phyloP scores from a whole-genome alignment of 768 basidiomycete species.

The Tulasnella sp. region DNA sequence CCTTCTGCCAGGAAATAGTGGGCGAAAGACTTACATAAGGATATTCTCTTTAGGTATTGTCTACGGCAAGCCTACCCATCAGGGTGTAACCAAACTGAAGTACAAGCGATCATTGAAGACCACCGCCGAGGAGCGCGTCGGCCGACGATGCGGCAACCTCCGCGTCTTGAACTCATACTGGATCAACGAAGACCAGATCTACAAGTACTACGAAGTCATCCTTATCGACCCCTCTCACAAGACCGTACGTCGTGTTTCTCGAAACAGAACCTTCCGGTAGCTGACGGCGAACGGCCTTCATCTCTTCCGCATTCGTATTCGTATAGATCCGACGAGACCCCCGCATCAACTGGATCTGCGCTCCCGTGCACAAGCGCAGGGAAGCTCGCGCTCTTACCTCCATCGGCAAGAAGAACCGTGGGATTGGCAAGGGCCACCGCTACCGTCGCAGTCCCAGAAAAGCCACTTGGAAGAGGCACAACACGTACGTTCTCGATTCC shows the following conservation, averaged over 20 bases:
- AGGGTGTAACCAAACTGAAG: conserved; percentile 99
- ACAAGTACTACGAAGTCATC: conserved; percentile 99
- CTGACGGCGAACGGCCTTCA: neutral
- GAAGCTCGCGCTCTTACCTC: conserved; percentile 96
- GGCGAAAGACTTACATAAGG: neutral
- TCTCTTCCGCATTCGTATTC: neutral
- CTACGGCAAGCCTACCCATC: conserved; percentile 97
- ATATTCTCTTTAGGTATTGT: conserved; percentile 59
- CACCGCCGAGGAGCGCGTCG: conserved; percentile 96
- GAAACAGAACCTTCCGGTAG: neutral
- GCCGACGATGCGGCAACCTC: conserved; percentile 89
- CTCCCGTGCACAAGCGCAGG: conserved; percentile 97
- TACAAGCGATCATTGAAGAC: conserved; percentile 88
- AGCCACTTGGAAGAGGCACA: conserved; percentile 96
- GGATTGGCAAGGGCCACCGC: conserved; percentile 88
- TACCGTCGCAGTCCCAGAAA: conserved; percentile 88
- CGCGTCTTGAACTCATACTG: conserved; percentile 98
- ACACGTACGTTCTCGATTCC: conserved; percentile 39
- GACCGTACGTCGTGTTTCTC: conserved; percentile 46
- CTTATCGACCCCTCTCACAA: conserved; percentile 93
- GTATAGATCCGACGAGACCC: conserved; percentile 82
- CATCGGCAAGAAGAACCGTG: conserved; percentile 96
- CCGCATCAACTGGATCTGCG: conserved; percentile 97
- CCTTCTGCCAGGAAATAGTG: neutral
- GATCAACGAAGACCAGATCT: conserved; percentile 98